Base-by-base conservation (phyloP, 225 moss, liverwort and hornwort species). In the Neckera pumila region DNA sequence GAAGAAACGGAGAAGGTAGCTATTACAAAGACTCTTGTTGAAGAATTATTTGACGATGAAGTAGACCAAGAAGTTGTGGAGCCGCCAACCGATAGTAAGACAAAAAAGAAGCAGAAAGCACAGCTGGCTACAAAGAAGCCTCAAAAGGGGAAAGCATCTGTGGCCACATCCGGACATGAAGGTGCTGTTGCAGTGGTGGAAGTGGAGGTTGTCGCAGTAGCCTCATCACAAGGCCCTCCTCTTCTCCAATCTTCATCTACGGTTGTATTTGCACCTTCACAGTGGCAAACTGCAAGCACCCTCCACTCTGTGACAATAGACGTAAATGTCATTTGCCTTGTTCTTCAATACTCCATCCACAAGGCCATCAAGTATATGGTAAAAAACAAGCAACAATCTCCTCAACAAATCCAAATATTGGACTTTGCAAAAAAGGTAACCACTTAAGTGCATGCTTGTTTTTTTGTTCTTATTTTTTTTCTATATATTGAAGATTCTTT, bases 251-350 rank as follows among this genome's bases (percentile, higher is more conserved):
- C 73, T 43, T 73, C 16, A 14, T 73, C 43, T 16, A 43, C 15
- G 1, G 6, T 14, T 10, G 16, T 73, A 43, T 73, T 73, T n/a
- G 27, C 25, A 43, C 73, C 9, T 4, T 43, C n/a, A 4, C 3
- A 67, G 2, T 67, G 36, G 67, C 12, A 67, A 21, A 67, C 3
- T n/a, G 6, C 21, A 5, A 73, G 21, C 1, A 73, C 43, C 3
- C 27, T 43, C 7, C 1, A 3, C 6, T 45, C 17, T 17, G 1
- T 66, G 0, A 66, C 6, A 6, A 1, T 4, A 38, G 0, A 4
- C 11, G 13, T n/a, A 6, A 6, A 45, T 9, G 28, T 36, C 1
- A 28, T 3, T 73, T 0, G 28, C 5, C 28, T 73, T 40, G 2
- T 17, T 16, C 16, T 73, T 1, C 6, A 73, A 10, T 73, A 45